Percentiles rank a stretch among this genome's conserved stretches.
These are phyloP conservation scores for Capsicum chinense DNA, from an alignment of 257 asterid species.

Conservation along the genomic window DNA sequence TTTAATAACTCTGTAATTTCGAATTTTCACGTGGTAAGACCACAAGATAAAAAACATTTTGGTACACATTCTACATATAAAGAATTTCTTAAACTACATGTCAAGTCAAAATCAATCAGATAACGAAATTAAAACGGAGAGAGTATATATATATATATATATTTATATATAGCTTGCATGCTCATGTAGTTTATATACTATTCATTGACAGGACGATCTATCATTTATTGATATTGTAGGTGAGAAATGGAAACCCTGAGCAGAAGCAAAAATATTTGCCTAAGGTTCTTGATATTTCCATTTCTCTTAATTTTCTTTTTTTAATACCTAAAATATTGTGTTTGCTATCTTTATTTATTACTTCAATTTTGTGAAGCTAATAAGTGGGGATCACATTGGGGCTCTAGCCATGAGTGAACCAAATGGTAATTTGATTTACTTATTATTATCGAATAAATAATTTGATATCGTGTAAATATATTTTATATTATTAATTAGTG, in stretches of 20 bases:
- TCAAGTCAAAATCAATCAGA: too few relatives aligned
- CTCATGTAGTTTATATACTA: neutral
- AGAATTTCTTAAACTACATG: too few relatives aligned
- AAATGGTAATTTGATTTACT: slow-evolving; percentile 55
- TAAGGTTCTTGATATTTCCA: slow-evolving; percentile 53
- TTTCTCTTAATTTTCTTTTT: neutral
- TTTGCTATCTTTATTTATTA: neutral
- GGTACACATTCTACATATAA: too few relatives aligned
- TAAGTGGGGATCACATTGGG: slow-evolving; percentile 94
- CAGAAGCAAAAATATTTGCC: slow-evolving; percentile 95
- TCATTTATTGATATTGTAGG: slow-evolving; percentile 51
- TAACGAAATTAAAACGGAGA: too few relatives aligned
- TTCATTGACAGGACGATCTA: neutral
- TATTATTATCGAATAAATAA: too few relatives aligned
- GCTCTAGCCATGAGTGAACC: slow-evolving; percentile 99
- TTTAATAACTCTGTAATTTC: too few relatives aligned
- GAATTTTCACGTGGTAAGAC: too few relatives aligned
- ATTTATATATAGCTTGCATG: neutral
- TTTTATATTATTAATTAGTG: too few relatives aligned
- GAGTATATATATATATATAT: neutral
- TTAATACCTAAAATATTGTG: neutral
- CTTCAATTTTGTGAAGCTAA: slow-evolving; percentile 63
- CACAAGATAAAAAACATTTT: too few relatives aligned
- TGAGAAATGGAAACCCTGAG: slow-evolving; percentile 80
- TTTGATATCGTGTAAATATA: too few relatives aligned